Conservation (phyloP, 768 basidiomycete genomes). For the Lentinula sp. region DNA sequence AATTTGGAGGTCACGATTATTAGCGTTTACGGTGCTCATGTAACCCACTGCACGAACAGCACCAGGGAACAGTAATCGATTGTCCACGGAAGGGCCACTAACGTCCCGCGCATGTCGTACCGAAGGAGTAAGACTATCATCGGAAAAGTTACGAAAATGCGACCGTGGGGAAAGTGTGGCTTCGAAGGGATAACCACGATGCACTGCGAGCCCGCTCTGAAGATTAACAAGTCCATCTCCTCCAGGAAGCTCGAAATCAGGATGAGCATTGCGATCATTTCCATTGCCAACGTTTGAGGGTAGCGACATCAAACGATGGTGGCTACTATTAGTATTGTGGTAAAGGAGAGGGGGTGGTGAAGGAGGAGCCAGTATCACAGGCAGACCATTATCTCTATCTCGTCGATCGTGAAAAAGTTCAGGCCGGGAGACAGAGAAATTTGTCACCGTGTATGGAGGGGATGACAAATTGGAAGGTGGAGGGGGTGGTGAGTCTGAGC, state of each 20-base stretch:
- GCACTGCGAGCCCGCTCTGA: not conserved
- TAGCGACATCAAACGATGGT: not conserved
- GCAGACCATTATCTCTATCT: too few relatives aligned
- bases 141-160: slow-evolving; percentile 10
- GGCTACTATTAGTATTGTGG: not conserved
- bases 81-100: not conserved
- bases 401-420: not conserved
- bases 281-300: not conserved
- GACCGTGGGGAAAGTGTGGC: not conserved
- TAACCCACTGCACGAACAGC: slow-evolving; percentile 16
- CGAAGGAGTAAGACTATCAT: slow-evolving; percentile 8
- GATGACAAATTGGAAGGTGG: not conserved
- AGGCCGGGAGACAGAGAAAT: not conserved
- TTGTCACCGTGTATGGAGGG: not conserved
- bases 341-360: not conserved
- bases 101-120: not conserved
- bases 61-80: slow-evolving; percentile 13
- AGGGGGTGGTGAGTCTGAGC: not conserved
- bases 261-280: not conserved
- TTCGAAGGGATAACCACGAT: not conserved
- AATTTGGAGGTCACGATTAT: not conserved
- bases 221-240: not conserved
- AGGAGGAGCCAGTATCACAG: not conserved
- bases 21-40: not conserved
- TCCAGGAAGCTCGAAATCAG: not conserved